Conservation (phyloP, 179 eudicot species). For the Carnegiea gigantea region DNA sequence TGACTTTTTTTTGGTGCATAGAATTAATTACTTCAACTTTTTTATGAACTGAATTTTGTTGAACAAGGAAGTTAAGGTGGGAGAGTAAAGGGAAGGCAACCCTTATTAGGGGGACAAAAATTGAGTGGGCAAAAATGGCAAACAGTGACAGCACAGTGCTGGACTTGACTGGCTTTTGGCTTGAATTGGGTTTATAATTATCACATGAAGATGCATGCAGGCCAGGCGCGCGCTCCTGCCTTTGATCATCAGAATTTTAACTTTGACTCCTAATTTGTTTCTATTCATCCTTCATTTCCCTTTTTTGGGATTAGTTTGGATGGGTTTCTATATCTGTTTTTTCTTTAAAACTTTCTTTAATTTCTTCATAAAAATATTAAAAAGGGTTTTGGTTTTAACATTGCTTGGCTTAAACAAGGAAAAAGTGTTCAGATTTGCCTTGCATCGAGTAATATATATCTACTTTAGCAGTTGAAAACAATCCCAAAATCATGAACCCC, state of each 20-base stretch:
- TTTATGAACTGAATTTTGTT: no score
- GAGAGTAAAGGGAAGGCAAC: not conserved
- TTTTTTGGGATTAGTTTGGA: not conserved
- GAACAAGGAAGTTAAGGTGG: not conserved
- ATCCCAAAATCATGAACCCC: not conserved
- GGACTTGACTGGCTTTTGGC: not conserved
- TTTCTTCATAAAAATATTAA: not conserved
- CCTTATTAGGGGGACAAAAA: not conserved
- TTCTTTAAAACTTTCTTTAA: not conserved
- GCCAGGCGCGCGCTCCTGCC: not conserved
- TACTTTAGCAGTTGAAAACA: not conserved
- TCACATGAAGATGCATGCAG: conserved; percentile 1
- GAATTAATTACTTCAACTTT: no score
- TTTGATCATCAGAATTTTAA: not conserved
- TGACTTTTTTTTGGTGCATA: no score
- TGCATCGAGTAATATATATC: not conserved
- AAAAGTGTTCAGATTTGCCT: not conserved
- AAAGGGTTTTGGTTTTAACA: not conserved
- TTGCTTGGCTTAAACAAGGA: not conserved
- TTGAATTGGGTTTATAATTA: not conserved
- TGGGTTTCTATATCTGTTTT: not conserved
- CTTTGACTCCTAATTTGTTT: conserved; percentile 8
- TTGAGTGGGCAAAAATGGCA: not conserved
- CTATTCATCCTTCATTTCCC: not conserved
- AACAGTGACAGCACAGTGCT: not conserved